A percentile compares a stretch with the other conserved stretches of the same genome.
phyloP scores from a whole-genome alignment of 805 yeast genomes.

The Torulaspora microellipsoides region DNA sequence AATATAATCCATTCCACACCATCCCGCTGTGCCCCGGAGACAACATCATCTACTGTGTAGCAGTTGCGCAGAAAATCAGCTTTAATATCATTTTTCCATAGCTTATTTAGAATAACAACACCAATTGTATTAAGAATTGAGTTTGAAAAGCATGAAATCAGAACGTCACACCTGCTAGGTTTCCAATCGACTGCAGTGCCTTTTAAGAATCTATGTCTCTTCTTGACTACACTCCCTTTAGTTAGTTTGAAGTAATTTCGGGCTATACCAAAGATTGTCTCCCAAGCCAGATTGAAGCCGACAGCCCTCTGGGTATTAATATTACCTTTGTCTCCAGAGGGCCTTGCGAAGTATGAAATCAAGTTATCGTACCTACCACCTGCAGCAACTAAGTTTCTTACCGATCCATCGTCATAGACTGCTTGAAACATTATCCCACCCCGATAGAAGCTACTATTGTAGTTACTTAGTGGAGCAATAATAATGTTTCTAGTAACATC shows the following conservation, averaged over 20 bases:
- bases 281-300: slow-evolving; percentile 82
- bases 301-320: slow-evolving; percentile 55
- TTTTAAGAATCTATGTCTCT: slow-evolving; percentile 35
- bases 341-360: slow-evolving; percentile 60
- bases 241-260: slow-evolving; percentile 42
- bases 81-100: slow-evolving; percentile 77
- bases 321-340: slow-evolving; percentile 36
- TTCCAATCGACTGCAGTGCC: slow-evolving; percentile 44
- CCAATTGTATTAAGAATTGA: slow-evolving; percentile 55
- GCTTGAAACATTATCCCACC: slow-evolving; percentile 89
- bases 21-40: slow-evolving; percentile 57
- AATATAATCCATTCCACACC: slow-evolving; percentile 75
- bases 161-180: slow-evolving; percentile 70
- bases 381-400: slow-evolving; percentile 59
- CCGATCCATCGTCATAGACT: slow-evolving; percentile 55
- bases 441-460: slow-evolving; percentile 71
- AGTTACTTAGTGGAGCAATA: slow-evolving; percentile 79
- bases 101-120: slow-evolving; percentile 51
- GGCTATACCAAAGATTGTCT: slow-evolving; percentile 51
- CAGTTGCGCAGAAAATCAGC: slow-evolving; percentile 60
- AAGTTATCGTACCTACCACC: slow-evolving; percentile 92
- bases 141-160: slow-evolving; percentile 65
- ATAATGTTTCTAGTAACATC: slow-evolving; percentile 56
- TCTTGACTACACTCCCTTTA: slow-evolving; percentile 30
- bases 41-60: slow-evolving; percentile 57